phyloP scores from a whole-genome alignment of 495 filamentous ascomycete species.

The Hypomontagnella monticulosa region DNA sequence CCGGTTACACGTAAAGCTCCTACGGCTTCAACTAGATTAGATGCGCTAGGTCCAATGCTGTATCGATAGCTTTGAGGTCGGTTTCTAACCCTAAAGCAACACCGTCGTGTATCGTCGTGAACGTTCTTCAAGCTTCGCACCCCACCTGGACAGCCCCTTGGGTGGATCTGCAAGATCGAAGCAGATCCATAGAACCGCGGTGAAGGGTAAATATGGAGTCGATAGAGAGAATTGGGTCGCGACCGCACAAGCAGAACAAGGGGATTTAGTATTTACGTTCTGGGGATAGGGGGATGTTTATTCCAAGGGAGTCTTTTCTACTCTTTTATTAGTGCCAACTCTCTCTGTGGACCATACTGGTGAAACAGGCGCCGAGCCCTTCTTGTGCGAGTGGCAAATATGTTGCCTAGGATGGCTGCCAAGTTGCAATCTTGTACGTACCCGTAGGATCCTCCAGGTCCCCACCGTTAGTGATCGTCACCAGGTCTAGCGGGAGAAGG shows the following conservation, averaged over 20 bases:
- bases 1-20: slow-evolving; percentile 25
- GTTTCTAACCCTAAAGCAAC: slow-evolving; percentile 16
- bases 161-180: slow-evolving; percentile 32
- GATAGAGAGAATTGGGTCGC: slow-evolving; percentile 31
- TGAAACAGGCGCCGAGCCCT: slow-evolving; percentile 29
- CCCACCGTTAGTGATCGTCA: slow-evolving; percentile 29
- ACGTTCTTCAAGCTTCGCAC: slow-evolving; percentile 19
- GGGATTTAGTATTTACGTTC: not conserved
- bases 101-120: slow-evolving; percentile 20
- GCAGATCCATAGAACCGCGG: slow-evolving; percentile 20
- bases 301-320: not conserved
- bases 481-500: slow-evolving; percentile 37
- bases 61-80: slow-evolving; percentile 4
- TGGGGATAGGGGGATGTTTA: not conserved
- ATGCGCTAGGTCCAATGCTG: slow-evolving; percentile 21
- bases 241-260: slow-evolving; percentile 16
- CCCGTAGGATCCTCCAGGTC: slow-evolving; percentile 14
- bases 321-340: slow-evolving; percentile 16
- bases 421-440: not conserved
- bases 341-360: slow-evolving; percentile 21
- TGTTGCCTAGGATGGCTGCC: not conserved
- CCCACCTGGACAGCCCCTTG: slow-evolving; percentile 15
- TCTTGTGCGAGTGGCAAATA: slow-evolving; percentile 34
- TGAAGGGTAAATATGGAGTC: slow-evolving; percentile 36
- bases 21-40: slow-evolving; percentile 28